Evolutionary conservation across 1,284 basidiomycete genomes (phyloP).

Genomic region (Trichosporon sp.): DNA sequence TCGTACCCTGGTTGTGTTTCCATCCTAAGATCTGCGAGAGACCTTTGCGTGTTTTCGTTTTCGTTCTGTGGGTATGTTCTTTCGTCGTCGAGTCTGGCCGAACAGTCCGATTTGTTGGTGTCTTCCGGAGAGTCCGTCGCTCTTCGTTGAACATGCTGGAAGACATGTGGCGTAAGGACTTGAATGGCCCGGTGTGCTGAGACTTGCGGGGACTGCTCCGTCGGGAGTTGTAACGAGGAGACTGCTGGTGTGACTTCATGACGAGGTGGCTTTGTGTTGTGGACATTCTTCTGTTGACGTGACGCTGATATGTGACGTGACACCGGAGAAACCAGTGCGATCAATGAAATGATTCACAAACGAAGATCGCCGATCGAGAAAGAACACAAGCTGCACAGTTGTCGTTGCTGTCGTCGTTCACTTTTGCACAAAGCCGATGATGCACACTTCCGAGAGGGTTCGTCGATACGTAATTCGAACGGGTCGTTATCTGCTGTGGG

Average conservation of each 20-base stretch:
- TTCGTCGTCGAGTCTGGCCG: background rate
- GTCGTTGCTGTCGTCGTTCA: background rate
- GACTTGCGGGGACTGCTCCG: background rate
- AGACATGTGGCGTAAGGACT: background rate
- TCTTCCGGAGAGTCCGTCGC: background rate
- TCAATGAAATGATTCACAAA: slow-evolving; percentile 4
- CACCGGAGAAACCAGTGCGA: background rate
- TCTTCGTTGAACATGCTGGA: background rate
- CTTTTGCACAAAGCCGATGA: background rate
- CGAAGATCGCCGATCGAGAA: background rate
- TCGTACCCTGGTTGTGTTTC: background rate
- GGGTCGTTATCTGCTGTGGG: background rate
- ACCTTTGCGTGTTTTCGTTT: background rate
- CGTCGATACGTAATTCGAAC: background rate
- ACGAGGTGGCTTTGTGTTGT: background rate
- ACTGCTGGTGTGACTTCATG: background rate
- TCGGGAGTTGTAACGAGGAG: background rate
- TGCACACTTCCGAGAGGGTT: background rate
- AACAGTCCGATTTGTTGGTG: background rate
- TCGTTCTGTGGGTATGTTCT: background rate
- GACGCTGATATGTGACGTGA: background rate
- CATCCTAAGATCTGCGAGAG: background rate
- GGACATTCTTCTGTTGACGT: background rate
- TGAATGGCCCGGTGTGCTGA: background rate
- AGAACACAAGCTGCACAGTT: background rate